These are phyloP conservation scores for Curvularia eragrostidis DNA, from an alignment of 2,329 filamentous ascomycete genomes.

Conservation along the genomic window DNA sequence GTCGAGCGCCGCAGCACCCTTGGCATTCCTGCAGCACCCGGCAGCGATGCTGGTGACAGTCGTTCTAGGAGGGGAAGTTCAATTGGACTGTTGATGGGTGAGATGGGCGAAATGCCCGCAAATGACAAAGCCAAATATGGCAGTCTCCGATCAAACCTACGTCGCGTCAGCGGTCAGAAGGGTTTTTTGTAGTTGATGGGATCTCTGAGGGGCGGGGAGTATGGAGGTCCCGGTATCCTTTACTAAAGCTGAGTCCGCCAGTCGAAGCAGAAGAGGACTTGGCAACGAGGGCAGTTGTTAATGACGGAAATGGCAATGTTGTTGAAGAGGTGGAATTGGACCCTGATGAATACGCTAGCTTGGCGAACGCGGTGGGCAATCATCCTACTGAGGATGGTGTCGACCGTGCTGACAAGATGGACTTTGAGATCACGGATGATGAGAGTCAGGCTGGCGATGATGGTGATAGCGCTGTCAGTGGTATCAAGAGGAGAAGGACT, in stretches of 20 bases:
- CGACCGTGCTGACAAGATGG: conserved; percentile 24
- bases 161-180: conserved; percentile 56
- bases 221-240: conserved; percentile 40
- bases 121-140: conserved; percentile 45
- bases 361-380: conserved; percentile 11
- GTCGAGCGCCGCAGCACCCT: conserved; percentile 61
- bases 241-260: conserved; percentile 36
- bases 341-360: conserved; percentile 13
- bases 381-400: neutral
- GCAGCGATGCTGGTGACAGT: conserved; percentile 54
- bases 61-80: conserved; percentile 54
- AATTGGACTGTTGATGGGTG: conserved; percentile 49
- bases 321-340: conserved; percentile 20
- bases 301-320: conserved; percentile 14
- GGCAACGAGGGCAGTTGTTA: conserved; percentile 22
- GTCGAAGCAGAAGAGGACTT: conserved; percentile 38
- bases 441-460: conserved; percentile 26
- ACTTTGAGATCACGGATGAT: conserved; percentile 31
- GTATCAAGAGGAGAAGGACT: conserved; percentile 38
- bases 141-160: conserved; percentile 40
- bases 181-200: conserved; percentile 58
- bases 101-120: conserved; percentile 42
- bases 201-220: conserved; percentile 38
- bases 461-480: conserved; percentile 23
- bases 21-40: conserved; percentile 42